A percentile compares a stretch with the other conserved stretches of the same genome.
Evolutionary conservation across 106 monocot species (phyloP).

Genomic region (Acorus gramineus): DNA sequence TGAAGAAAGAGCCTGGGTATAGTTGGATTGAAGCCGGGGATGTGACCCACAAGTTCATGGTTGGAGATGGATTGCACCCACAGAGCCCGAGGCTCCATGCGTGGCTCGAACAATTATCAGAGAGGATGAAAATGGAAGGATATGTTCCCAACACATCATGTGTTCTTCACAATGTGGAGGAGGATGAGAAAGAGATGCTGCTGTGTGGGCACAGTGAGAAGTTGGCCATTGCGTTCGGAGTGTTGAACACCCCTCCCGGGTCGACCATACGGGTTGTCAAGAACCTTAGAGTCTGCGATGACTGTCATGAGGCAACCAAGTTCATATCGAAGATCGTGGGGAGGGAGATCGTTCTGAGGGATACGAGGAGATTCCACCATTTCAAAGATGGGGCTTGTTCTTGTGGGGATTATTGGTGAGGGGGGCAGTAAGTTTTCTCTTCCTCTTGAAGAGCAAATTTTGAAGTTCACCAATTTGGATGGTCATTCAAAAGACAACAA

Average conservation of each 20-base stretch:
- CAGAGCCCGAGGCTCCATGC: slow-evolving; percentile 13
- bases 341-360: slow-evolving; percentile 50
- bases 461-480: too few relatives aligned
- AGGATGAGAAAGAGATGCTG: slow-evolving; percentile 28
- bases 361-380: slow-evolving; percentile 47
- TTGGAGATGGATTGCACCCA: slow-evolving; percentile 29
- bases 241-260: slow-evolving; percentile 20
- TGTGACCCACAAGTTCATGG: slow-evolving; percentile 18
- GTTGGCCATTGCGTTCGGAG: slow-evolving; percentile 45
- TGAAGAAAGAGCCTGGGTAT: slow-evolving; percentile 26
- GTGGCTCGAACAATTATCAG: slow-evolving; percentile 20
- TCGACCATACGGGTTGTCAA: slow-evolving; percentile 30
- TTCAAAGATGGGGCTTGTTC: slow-evolving; percentile 50
- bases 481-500: too few relatives aligned
- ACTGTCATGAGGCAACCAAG: slow-evolving; percentile 49
- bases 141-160: slow-evolving; percentile 30
- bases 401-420: slow-evolving; percentile 67
- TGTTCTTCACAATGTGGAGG: slow-evolving; percentile 32
- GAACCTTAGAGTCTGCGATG: slow-evolving; percentile 48
- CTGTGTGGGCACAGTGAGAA: slow-evolving; percentile 52
- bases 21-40: slow-evolving; percentile 32
- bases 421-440: too few relatives aligned
- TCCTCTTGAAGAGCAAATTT: too few relatives aligned
- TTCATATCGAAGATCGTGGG: slow-evolving; percentile 35
- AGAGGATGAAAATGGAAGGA: slow-evolving; percentile 21